Conservation (phyloP, 2,329 filamentous ascomycete species). For the Metarhizium album region DNA sequence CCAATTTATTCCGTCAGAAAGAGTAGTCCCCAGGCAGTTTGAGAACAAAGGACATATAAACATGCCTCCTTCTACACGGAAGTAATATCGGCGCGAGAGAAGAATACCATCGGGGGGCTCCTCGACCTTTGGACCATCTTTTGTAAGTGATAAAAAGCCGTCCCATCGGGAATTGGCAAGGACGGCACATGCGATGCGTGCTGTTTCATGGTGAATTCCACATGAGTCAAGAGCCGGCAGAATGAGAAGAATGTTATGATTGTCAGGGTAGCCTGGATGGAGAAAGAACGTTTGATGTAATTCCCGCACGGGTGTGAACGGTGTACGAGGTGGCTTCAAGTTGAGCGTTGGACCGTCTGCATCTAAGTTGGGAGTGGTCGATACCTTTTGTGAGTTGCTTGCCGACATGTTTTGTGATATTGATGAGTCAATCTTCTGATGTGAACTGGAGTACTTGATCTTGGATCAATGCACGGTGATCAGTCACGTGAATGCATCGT, state of each 20-base stretch:
- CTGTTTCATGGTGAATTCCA: slow-evolving; percentile 8
- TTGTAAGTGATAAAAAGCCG: slow-evolving; percentile 5
- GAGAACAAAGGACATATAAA: neutral
- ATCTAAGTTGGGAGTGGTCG: neutral
- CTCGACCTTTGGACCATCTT: neutral
- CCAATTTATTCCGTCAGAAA: neutral
- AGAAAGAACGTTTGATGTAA: neutral
- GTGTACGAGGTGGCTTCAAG: neutral
- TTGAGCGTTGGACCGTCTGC: neutral
- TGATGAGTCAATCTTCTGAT: too few species aligned
- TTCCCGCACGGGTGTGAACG: neutral
- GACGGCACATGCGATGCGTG: slow-evolving; percentile 6
- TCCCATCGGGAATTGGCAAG: slow-evolving; percentile 6
- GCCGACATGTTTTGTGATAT: neutral
- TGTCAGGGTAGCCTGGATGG: slow-evolving; percentile 6
- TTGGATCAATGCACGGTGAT: too few species aligned
- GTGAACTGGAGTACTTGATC: too few species aligned
- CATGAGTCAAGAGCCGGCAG: slow-evolving; percentile 5
- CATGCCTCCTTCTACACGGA: neutral
- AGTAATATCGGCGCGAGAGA: neutral
- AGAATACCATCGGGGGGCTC: neutral
- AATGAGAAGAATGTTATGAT: slow-evolving; percentile 4
- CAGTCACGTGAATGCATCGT: too few species aligned
- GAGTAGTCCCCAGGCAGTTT: neutral
- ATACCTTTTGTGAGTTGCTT: neutral